These are phyloP conservation scores for Fomitopsis serialis DNA, from an alignment of 768 basidiomycete species.

Conservation along the genomic window DNA sequence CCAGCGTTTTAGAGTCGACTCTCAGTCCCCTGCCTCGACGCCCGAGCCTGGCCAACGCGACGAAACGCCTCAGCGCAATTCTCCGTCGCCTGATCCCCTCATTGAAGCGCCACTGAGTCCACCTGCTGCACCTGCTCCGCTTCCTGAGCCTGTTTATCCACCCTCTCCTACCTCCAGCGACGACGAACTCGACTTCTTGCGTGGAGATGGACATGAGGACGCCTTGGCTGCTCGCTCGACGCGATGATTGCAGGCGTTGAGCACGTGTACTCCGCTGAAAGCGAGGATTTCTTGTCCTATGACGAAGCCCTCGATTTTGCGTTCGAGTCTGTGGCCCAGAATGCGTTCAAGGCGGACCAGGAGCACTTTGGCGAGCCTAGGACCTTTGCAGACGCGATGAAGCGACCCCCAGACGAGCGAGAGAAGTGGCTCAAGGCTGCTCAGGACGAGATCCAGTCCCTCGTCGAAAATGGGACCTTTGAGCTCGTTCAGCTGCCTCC, in stretches of 20 bases:
- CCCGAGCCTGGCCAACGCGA: no score
- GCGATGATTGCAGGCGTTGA: constrained; percentile 3
- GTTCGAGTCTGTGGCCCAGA: constrained; percentile 5
- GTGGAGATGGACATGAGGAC: not conserved
- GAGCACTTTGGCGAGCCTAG: constrained; percentile 1
- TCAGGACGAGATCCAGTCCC: constrained; percentile 11
- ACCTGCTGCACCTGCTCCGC: not conserved
- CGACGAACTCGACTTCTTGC: constrained; percentile 3
- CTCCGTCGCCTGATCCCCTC: not conserved
- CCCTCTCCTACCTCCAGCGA: not conserved
- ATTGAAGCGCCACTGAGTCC: no score
- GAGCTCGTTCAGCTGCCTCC: constrained; percentile 21
- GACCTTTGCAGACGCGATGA: constrained; percentile 3
- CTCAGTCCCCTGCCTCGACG: not conserved
- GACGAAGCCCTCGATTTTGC: constrained; percentile 6
- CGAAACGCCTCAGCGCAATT: not conserved
- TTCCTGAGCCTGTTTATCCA: not conserved
- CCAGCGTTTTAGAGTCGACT: no score
- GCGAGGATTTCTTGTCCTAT: constrained; percentile 1
- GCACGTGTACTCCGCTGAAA: constrained; percentile 2
- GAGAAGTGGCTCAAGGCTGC: constrained; percentile 12
- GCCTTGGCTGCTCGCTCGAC: not conserved
- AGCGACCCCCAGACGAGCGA: constrained; percentile 3
- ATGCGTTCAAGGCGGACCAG: constrained; percentile 4
- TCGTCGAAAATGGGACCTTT: constrained; percentile 28